Evolutionary conservation across 352 stramenopile genomes (phyloP), one percentile per base, ranked within the genome.

Genomic region (Blastocystis sp.): DNA sequence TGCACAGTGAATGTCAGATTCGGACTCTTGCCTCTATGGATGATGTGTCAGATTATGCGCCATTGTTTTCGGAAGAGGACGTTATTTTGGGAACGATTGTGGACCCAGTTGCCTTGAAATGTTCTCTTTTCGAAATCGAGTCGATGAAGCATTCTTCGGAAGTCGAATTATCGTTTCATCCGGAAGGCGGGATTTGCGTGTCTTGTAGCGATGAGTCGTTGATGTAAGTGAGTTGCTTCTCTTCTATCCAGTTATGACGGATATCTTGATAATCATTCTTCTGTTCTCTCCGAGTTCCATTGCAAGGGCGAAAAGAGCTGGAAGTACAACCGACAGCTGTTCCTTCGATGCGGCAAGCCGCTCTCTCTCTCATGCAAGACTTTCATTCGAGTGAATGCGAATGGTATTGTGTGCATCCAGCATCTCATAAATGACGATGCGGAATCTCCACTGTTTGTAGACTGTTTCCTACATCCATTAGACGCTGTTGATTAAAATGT

Each of bases 1-100:
- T 85, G 73, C 73, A 85, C 8, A 85, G 73, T 39, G 73, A 85
- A 69, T 85, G 73, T 30, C 73, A 68, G 30, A 85, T 85, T 24
- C 43, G 47, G 41, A 85, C 73, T 16, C 53, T 85, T 18, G 43
- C 41, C 16, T 66, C 73, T 3, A 53, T 85, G 0, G 73, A 85
- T 2, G 73, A 85, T 0, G 26, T 85, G 11, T 18, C 53, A 18
- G 73, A 85, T 43, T 85, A 85, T 24, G 45, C 47, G n/a, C 73
- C 73, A 1, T 45, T 85, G 26, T 85, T 85, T 45, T 66, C 73
- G n/a, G 73, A 85, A n/a, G 73, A 85, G 13, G 24, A 43, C 30
- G 68, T 55, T 3, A 53, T 85, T 18, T 37, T 85, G 56, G 73
- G 73, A 1, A 37, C 73, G 0, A 66, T 85, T 4, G 45, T 85